phyloP scores from a whole-genome alignment of 2,329 filamentous ascomycete genomes.

The Claviceps sp. region DNA sequence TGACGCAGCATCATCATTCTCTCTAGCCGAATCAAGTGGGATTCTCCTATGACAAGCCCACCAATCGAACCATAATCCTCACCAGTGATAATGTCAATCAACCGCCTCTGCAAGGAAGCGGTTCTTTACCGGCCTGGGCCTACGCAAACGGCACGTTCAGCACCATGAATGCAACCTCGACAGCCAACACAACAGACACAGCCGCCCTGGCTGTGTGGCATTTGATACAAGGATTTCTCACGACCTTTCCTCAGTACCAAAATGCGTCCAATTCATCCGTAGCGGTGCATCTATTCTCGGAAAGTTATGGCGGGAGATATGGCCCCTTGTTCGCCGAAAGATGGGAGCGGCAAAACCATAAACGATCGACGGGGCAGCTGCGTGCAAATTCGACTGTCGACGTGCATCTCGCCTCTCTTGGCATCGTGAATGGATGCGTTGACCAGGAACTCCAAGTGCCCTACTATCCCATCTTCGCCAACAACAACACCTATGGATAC shows the following conservation, averaged over 20 bases:
- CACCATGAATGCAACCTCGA: constrained; percentile 32
- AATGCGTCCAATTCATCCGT: constrained; percentile 33
- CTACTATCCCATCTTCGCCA: constrained; percentile 42
- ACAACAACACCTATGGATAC: constrained; percentile 54
- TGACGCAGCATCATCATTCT: neutral
- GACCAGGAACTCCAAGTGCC: constrained; percentile 49
- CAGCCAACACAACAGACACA: constrained; percentile 41
- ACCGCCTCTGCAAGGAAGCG: constrained; percentile 10
- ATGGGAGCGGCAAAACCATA: constrained; percentile 48
- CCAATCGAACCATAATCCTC: constrained; percentile 45
- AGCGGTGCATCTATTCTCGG: constrained; percentile 52
- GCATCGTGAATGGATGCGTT: constrained; percentile 59
- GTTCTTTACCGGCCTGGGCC: constrained; percentile 15
- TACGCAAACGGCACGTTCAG: constrained; percentile 53
- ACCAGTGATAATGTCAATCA: constrained; percentile 23
- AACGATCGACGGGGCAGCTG: constrained; percentile 35
- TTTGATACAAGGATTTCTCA: constrained; percentile 48
- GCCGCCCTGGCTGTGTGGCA: constrained; percentile 52
- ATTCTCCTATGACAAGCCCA: constrained; percentile 51
- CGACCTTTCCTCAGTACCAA: constrained; percentile 43
- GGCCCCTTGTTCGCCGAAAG: constrained; percentile 48
- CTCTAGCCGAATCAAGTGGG: constrained; percentile 54
- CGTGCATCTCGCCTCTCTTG: constrained; percentile 48
- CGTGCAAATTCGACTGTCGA: constrained; percentile 38
- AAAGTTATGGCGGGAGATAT: constrained; percentile 60